phyloP scores from a whole-genome alignment of 176 grass and related monocot genomes.

The Oryza glumipatula region DNA sequence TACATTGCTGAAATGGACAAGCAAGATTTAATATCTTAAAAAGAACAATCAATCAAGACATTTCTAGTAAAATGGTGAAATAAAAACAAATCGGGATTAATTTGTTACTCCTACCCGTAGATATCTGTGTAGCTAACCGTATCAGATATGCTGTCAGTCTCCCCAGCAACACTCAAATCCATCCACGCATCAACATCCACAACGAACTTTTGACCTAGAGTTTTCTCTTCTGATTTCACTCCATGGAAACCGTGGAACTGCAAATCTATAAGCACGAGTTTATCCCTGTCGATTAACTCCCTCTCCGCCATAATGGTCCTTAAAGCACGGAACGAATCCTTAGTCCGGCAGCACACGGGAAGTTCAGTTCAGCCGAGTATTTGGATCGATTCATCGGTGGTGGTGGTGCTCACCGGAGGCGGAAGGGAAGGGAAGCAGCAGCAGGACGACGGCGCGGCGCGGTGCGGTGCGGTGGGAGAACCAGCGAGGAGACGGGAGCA shows the following conservation, averaged over 20 bases:
- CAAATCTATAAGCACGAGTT: slow-evolving; percentile 62
- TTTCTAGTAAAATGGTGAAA: neutral
- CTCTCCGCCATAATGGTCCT: slow-evolving; percentile 47
- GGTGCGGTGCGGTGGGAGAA: no score
- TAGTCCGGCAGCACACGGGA: neutral
- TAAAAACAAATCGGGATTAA: neutral
- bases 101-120: slow-evolving; percentile 51
- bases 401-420: no score
- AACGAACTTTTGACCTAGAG: slow-evolving; percentile 72
- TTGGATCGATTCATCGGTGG: no score
- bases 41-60: neutral
- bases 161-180: slow-evolving; percentile 61
- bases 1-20: neutral
- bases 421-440: no score
- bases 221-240: slow-evolving; percentile 61
- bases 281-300: slow-evolving; percentile 59
- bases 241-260: slow-evolving; percentile 87
- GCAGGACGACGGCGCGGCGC: no score
- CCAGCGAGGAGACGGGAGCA: no score
- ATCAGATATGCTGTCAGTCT: slow-evolving; percentile 60
- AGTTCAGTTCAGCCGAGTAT: no score
- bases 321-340: neutral
- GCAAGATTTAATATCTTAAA: no score
- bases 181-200: slow-evolving; percentile 72
- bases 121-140: slow-evolving; percentile 78